These are phyloP conservation scores for Apocynum venetum DNA, from an alignment of 257 asterid genomes.

Conservation along the genomic window DNA sequence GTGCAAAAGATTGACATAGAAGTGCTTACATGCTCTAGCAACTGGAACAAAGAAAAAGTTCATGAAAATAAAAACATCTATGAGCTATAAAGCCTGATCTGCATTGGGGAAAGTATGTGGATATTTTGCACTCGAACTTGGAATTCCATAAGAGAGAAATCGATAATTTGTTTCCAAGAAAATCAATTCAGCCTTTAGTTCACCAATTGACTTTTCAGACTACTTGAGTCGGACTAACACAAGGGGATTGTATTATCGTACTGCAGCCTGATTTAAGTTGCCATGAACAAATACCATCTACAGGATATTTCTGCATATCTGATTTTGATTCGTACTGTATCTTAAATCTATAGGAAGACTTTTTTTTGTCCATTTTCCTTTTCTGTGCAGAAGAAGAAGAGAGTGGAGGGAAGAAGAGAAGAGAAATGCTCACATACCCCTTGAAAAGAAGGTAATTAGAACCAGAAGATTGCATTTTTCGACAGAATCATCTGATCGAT, in stretches of 20 bases:
- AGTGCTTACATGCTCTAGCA: neutral
- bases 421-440: neutral
- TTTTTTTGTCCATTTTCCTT: neutral
- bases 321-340: neutral
- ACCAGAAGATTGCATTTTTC: neutral
- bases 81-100: neutral
- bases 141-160: neutral
- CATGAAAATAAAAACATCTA: neutral
- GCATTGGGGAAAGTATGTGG: neutral
- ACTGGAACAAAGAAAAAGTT: neutral
- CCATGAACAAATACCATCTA: neutral
- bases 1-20: neutral
- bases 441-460: neutral
- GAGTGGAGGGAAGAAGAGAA: neutral
- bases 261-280: neutral
- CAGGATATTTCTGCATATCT: neutral
- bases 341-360: neutral
- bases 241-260: neutral
- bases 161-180: neutral
- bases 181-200: neutral
- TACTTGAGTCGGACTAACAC: neutral
- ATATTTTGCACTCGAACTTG: neutral
- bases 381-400: too few relatives aligned
- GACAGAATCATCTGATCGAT: neutral
- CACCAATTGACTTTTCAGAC: neutral